These are phyloP conservation scores for Ustilago crameri DNA, from an alignment of 1,284 basidiomycete genomes.

Conservation along the genomic window DNA sequence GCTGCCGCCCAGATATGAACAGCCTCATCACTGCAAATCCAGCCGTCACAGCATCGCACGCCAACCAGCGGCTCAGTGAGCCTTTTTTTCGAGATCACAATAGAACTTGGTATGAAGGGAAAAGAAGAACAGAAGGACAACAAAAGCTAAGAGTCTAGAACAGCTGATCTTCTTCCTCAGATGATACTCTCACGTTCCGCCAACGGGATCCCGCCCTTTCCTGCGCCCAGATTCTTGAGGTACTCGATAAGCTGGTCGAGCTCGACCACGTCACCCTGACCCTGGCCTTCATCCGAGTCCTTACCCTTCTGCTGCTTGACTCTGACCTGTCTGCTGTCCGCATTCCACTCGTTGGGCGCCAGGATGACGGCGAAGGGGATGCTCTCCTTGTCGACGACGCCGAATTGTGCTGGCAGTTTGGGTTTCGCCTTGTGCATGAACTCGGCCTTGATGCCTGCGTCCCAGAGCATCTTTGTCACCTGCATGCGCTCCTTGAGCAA, in stretches of 20 bases:
- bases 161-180: neutral
- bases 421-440: conserved; percentile 90
- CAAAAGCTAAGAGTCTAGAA: neutral
- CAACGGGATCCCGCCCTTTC: conserved; percentile 16
- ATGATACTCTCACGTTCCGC: conserved; percentile 29
- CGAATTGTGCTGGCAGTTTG: conserved; percentile 80
- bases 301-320: conserved; percentile 92
- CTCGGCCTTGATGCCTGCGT: conserved; percentile 91
- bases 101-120: neutral
- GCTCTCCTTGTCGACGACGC: conserved; percentile 88
- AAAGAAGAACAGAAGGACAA: neutral
- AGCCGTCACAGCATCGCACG: too few species aligned
- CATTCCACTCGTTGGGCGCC: conserved; percentile 84
- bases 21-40: too few species aligned
- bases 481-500: conserved; percentile 85
- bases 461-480: conserved; percentile 84
- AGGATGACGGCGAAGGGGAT: conserved; percentile 91
- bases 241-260: conserved; percentile 77
- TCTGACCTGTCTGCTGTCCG: conserved; percentile 73
- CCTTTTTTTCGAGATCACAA: too few species aligned
- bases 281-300: conserved; percentile 72
- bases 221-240: conserved; percentile 68
- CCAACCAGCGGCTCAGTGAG: too few species aligned
- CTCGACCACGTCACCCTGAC: conserved; percentile 74
- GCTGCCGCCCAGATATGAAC: too few species aligned